phyloP scores from a whole-genome alignment of 2,329 filamentous ascomycete species.

The Xylariales sp. region DNA sequence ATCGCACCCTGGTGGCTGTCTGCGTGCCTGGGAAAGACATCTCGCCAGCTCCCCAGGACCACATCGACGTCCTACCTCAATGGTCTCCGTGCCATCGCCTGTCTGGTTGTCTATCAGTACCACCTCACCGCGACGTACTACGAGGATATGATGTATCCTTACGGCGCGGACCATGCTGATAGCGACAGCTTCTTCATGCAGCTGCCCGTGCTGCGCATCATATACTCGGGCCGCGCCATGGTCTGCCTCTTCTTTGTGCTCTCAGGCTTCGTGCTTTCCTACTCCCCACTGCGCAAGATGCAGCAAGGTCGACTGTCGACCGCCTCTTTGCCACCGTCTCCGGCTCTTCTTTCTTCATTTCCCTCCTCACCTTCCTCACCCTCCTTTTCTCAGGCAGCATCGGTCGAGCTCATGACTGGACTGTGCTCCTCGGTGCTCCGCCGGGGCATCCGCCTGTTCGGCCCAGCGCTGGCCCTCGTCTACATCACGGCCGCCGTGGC shows the following conservation, averaged over 20 bases:
- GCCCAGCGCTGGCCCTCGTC: not conserved
- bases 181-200: not conserved
- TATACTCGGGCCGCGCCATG: conserved; percentile 3
- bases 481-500: not conserved
- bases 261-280: conserved; percentile 2
- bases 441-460: conserved; percentile 4
- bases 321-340: not conserved
- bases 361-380: not conserved
- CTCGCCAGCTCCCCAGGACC: too few species aligned
- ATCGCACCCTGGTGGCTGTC: too few species aligned
- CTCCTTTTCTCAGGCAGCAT: too few species aligned
- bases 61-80: too few species aligned
- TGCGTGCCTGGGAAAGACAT: too few species aligned
- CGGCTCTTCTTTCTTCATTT: not conserved
- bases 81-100: too few species aligned
- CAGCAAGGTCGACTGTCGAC: not conserved
- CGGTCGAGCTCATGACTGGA: not conserved
- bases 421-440: conserved; percentile 1
- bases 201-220: conserved; percentile 1
- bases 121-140: not conserved
- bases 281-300: conserved; percentile 1
- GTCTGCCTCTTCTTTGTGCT: conserved; percentile 6
- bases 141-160: not conserved
- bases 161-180: not conserved
- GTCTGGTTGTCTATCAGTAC: not conserved